Evolutionary conservation across 257 asterid species (phyloP).

Genomic region (Solanum piurae): DNA sequence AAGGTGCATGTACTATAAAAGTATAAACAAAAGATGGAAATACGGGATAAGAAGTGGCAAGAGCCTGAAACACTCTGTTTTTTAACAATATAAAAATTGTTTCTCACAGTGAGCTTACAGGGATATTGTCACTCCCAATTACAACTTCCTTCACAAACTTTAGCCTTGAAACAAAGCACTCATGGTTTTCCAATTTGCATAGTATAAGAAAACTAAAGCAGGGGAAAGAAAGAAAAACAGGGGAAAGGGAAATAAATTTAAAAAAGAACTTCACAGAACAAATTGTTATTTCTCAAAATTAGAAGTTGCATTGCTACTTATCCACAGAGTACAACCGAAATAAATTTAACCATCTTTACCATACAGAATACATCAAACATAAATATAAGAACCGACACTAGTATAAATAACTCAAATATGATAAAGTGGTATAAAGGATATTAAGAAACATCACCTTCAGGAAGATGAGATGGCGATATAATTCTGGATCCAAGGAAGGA

Average conservation of each 20-base stretch:
- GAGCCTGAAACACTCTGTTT: not conserved
- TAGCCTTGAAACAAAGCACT: not conserved
- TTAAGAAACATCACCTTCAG: conserved; percentile 52
- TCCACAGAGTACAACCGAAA: not conserved
- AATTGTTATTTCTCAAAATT: not conserved
- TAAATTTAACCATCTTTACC: not conserved
- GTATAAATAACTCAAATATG: not conserved
- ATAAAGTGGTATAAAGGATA: not conserved
- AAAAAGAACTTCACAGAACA: not conserved
- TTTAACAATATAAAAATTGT: not conserved
- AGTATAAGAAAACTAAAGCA: not conserved
- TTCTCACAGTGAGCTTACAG: not conserved
- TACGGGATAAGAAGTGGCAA: not conserved
- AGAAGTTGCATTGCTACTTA: not conserved
- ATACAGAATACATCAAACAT: not conserved
- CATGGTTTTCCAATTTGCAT: not conserved
- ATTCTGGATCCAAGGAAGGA: conserved; percentile 95
- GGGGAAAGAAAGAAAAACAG: not conserved
- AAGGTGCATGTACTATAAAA: not conserved
- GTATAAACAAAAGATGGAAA: not conserved
- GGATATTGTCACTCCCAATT: not conserved
- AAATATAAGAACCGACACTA: not conserved
- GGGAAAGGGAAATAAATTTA: not conserved
- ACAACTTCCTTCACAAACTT: not conserved
- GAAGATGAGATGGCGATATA: conserved; percentile 87